Conservation (phyloP, 306 rosid genomes). For the Vigna unguiculata region DNA sequence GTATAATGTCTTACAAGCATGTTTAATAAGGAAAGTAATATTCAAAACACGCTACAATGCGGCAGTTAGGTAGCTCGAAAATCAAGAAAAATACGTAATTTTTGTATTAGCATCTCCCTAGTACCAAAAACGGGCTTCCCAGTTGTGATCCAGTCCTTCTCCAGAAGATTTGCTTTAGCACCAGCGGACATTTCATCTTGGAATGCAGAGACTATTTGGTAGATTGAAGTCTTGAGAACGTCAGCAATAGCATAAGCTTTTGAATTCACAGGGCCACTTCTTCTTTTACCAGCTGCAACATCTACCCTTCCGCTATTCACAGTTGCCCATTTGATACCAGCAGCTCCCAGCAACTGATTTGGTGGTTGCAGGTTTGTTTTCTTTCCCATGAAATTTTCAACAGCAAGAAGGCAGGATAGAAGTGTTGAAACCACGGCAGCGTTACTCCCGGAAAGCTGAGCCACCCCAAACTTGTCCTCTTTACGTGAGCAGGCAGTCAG, state of each 20-base stretch:
- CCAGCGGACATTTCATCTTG: slow-evolving; percentile 83
- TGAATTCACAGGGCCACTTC: slow-evolving; percentile 66
- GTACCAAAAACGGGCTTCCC: slow-evolving; percentile 69
- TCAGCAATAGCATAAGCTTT: slow-evolving; percentile 90
- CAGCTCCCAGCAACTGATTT: slow-evolving; percentile 69
- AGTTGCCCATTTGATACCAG: slow-evolving; percentile 85
- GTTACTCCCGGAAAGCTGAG: slow-evolving; percentile 91
- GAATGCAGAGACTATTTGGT: slow-evolving; percentile 79
- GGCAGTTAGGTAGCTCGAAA: slow-evolving; percentile 68
- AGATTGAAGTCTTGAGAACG: slow-evolving; percentile 77
- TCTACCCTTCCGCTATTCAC: slow-evolving; percentile 66
- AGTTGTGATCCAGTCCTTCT: slow-evolving; percentile 78
- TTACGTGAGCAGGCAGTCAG: slow-evolving; percentile 76
- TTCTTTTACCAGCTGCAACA: slow-evolving; percentile 60
- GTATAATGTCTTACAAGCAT: slow-evolving; percentile 42
- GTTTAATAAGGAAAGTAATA: slow-evolving; percentile 29
- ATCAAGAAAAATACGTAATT: slow-evolving; percentile 77
- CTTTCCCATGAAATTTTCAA: slow-evolving; percentile 92
- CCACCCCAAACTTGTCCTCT: slow-evolving; percentile 85
- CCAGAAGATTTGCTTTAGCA: slow-evolving; percentile 76
- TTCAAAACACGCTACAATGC: slow-evolving; percentile 32
- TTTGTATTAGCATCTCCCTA: slow-evolving; percentile 70
- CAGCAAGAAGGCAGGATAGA: slow-evolving; percentile 87
- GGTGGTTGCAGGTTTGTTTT: slow-evolving; percentile 74
- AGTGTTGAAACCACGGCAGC: slow-evolving; percentile 77